Evolutionary conservation across 179 eudicot species (phyloP), one percentile per base, ranked within the genome.

Genomic region (Gypsophila paniculata): DNA sequence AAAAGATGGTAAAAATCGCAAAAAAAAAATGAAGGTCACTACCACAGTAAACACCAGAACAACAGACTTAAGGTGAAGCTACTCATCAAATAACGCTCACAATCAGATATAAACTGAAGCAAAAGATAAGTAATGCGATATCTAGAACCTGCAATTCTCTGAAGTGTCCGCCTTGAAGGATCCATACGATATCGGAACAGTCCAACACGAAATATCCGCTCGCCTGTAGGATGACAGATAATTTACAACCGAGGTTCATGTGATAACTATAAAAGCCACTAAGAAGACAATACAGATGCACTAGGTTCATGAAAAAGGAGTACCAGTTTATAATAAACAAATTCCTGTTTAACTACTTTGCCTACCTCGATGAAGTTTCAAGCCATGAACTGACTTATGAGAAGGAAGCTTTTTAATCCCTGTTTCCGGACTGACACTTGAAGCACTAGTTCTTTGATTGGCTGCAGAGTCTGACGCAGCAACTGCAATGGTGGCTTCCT

Each of bases 401-500:
- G 85, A 81, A 75, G 82, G 76, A 79, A 75, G 63, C 70, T 69
- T 82, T 73, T 77, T 77, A 74, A 72, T 70, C 79, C 78, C 80
- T 55, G 76, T 69, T 61, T 79, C 79, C 61, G 77, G 69, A 70
- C 66, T 23, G 82, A 73, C 67, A 77, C 38, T 82, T 82, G 73
- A 51, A 51, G 72, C 78, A 66, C 72, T 76, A 46, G 69, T 66
- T 52, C 83, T 80, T 61, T 80, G 88, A 63, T 80, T 83, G 77
- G 80, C 81, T 68, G 68, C 77, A 79, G 81, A 83, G 79, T 79
- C 81, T 62, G 71, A 82, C 55, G 81, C 90, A 75, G 86, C 89
- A 85, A 86, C 87, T 64, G 99, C 96, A 69, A 71, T 77, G 34
- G 88, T 83, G 75, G 92, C 96, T 70, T 85, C 97, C 99, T 94